These are phyloP conservation scores for Patellifolia procumbens DNA, from an alignment of 179 eudicot genomes.

Conservation along the genomic window DNA sequence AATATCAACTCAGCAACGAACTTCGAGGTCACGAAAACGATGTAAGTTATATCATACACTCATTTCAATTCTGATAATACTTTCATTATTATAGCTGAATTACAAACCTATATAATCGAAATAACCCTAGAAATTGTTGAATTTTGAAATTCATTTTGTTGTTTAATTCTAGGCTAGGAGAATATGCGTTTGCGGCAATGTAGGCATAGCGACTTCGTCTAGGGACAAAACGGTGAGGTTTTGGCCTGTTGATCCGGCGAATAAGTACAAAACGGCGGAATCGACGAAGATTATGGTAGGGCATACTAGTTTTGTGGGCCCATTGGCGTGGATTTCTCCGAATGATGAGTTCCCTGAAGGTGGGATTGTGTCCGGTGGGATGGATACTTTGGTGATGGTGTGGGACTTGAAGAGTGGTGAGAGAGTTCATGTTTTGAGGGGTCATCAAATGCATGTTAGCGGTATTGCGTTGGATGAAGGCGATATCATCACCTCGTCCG, in stretches of 20 bases:
- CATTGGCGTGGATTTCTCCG: conserved; percentile 82
- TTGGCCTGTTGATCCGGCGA: conserved; percentile 61
- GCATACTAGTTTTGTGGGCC: conserved; percentile 92
- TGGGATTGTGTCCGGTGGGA: conserved; percentile 85
- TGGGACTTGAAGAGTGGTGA: conserved; percentile 81
- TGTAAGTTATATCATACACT: conserved; percentile 35
- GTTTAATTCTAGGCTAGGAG: conserved; percentile 59
- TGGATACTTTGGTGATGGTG: conserved; percentile 76
- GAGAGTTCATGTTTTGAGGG: conserved; percentile 60
- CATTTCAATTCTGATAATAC: background rate
- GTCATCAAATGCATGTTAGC: conserved; percentile 80
- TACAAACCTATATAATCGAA: background rate
- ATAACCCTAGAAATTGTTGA: conserved; percentile 3
- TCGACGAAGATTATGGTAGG: conserved; percentile 66
- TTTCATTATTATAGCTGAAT: background rate
- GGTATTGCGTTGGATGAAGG: conserved; percentile 73
- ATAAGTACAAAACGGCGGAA: conserved; percentile 35
- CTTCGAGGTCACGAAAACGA: conserved; percentile 85
- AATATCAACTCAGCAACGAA: conserved; percentile 58
- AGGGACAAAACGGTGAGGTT: conserved; percentile 79
- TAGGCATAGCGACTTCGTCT: conserved; percentile 87
- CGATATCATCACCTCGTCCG: conserved; percentile 71
- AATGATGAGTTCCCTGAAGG: conserved; percentile 77
- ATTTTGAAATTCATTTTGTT: background rate
- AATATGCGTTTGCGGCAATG: conserved; percentile 73